A percentile compares a stretch with the other conserved stretches of the same genome.
phyloP scores from a whole-genome alignment of 345 rosid genomes.

The Angophora floribunda region DNA sequence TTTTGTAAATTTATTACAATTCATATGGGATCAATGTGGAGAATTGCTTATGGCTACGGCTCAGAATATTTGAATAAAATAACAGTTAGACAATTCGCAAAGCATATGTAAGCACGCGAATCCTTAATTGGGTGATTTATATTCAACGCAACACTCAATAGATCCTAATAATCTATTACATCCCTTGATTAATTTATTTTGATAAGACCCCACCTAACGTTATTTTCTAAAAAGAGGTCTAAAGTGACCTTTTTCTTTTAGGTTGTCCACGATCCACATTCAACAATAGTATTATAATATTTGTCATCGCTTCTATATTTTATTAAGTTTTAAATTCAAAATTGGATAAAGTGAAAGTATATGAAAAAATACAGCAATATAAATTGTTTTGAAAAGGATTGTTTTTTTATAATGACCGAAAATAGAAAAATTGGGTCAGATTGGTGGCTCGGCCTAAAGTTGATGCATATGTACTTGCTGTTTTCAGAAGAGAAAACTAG shows the following conservation, averaged over 20 bases:
- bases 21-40: neutral
- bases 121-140: neutral
- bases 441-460: neutral
- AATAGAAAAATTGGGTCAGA: neutral
- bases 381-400: neutral
- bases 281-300: fast-evolving
- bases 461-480: neutral
- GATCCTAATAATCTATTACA: neutral
- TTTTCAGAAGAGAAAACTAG: neutral
- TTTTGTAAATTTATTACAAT: neutral
- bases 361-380: neutral
- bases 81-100: too few relatives aligned
- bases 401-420: neutral
- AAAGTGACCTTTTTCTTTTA: neutral
- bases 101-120: neutral
- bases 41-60: fast-evolving
- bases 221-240: fast-evolving
- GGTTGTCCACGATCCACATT: neutral
- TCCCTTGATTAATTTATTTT: neutral
- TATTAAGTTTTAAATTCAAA: neutral
- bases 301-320: neutral
- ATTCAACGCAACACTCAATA: neutral
- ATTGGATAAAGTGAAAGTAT: neutral
- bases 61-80: neutral
- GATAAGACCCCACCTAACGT: neutral